Conservation (phyloP, 202 grass and related monocot genomes). For the Carex arenaria region DNA sequence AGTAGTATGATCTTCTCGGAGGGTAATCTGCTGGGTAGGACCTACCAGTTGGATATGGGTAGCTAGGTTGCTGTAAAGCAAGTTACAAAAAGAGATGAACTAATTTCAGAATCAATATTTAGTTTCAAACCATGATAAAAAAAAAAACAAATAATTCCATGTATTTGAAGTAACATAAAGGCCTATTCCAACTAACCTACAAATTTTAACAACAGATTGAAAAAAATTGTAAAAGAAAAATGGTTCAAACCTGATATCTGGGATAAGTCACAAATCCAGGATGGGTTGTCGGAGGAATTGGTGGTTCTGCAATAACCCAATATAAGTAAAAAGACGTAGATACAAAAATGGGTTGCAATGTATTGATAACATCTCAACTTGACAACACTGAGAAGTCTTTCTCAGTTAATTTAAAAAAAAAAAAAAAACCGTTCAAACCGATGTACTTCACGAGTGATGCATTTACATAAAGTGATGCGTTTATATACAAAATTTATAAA, state of each 20-base stretch:
- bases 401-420: not conserved
- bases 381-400: not conserved
- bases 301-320: not conserved
- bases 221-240: constrained; percentile 12
- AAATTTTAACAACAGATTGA: not conserved
- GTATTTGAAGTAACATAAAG: not conserved
- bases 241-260: constrained; percentile 34
- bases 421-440: not conserved
- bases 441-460: no score
- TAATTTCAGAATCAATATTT: constrained; percentile 7
- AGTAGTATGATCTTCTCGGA: constrained; percentile 31
- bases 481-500: no score
- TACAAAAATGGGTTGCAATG: not conserved
- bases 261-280: constrained; percentile 25
- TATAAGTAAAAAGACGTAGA: not conserved
- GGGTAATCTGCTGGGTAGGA: constrained; percentile 13
- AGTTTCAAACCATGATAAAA: not conserved
- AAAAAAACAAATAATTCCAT: not conserved
- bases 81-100: not conserved
- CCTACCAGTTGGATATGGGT: constrained; percentile 17
- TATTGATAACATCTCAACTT: not conserved
- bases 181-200: not conserved
- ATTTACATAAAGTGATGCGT: no score
- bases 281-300: constrained; percentile 20
- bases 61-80: constrained; percentile 15